phyloP scores from a whole-genome alignment of 805 yeast species.

The Starmerella kuoi region DNA sequence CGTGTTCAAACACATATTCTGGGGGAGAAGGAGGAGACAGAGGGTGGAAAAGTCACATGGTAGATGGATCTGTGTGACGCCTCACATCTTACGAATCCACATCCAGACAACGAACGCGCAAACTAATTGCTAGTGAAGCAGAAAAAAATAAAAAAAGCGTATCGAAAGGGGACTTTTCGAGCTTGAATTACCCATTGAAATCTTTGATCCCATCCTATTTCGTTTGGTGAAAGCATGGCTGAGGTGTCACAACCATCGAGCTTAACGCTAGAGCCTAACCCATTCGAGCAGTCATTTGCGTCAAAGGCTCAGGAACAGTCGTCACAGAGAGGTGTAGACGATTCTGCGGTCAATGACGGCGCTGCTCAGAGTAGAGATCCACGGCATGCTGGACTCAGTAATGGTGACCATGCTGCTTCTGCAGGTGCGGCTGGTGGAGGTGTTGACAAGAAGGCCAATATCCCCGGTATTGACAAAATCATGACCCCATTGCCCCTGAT shows the following conservation, averaged over 20 bases:
- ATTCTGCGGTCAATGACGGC: not conserved
- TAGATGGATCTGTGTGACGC: too few species aligned
- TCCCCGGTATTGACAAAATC: conserved; percentile 14
- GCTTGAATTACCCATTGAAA: too few species aligned
- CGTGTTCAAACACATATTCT: too few species aligned
- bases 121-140: too few species aligned
- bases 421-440: not conserved
- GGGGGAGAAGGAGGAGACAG: too few species aligned
- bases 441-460: conserved; percentile 3
- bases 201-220: too few species aligned
- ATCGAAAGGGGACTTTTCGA: too few species aligned
- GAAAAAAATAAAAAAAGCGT: too few species aligned
- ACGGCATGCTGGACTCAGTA: not conserved
- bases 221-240: conserved; percentile 4
- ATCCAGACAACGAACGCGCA: too few species aligned
- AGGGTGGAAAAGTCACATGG: too few species aligned
- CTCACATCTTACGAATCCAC: too few species aligned
- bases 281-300: conserved; percentile 92
- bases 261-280: conserved; percentile 82
- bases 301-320: conserved; percentile 30
- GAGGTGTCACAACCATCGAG: conserved; percentile 18
- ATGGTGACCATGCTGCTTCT: not conserved
- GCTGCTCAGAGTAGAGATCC: not conserved
- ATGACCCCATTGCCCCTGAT: conserved; percentile 16
- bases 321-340: not conserved